Evolutionary conservation across 306 rosid genomes (phyloP).

Genomic region (Quercus variabilis): DNA sequence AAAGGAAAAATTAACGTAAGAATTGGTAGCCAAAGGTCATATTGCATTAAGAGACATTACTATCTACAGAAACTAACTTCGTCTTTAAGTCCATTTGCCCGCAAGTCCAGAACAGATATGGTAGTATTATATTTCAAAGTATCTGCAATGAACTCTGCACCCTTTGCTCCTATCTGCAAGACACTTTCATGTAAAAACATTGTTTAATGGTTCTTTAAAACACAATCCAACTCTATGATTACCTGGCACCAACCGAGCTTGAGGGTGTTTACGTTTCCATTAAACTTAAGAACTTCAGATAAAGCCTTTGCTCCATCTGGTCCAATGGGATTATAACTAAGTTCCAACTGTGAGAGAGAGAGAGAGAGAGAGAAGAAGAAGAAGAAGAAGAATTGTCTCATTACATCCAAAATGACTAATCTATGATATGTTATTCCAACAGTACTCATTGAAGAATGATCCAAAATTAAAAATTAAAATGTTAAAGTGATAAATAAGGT

Average conservation of each 20-base stretch:
- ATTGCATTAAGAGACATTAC: background rate
- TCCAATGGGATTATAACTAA: slow-evolving; percentile 93
- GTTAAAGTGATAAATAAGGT: slow-evolving; percentile 7
- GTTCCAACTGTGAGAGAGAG: slow-evolving; percentile 67
- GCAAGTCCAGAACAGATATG: slow-evolving; percentile 75
- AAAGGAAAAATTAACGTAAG: background rate
- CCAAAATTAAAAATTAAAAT: slow-evolving; percentile 6
- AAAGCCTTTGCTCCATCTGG: slow-evolving; percentile 92
- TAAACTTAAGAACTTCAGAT: slow-evolving; percentile 86
- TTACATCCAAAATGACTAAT: background rate
- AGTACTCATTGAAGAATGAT: background rate
- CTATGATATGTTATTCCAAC: background rate
- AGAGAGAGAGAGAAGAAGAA: background rate
- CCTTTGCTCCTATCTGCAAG: slow-evolving; percentile 90
- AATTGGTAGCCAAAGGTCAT: slow-evolving; percentile 2
- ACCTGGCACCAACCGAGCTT: slow-evolving; percentile 99
- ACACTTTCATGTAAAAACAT: slow-evolving; percentile 1
- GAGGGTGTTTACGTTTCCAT: slow-evolving; percentile 76
- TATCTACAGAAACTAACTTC: slow-evolving; percentile 52
- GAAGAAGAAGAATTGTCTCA: background rate
- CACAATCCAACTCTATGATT: background rate
- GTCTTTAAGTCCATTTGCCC: slow-evolving; percentile 89
- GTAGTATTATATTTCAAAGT: slow-evolving; percentile 87
- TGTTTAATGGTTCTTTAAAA: background rate
- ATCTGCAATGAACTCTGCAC: slow-evolving; percentile 86